Conservation (phyloP, 2,329 filamentous ascomycete genomes). For the Colletotrichum phormii region DNA sequence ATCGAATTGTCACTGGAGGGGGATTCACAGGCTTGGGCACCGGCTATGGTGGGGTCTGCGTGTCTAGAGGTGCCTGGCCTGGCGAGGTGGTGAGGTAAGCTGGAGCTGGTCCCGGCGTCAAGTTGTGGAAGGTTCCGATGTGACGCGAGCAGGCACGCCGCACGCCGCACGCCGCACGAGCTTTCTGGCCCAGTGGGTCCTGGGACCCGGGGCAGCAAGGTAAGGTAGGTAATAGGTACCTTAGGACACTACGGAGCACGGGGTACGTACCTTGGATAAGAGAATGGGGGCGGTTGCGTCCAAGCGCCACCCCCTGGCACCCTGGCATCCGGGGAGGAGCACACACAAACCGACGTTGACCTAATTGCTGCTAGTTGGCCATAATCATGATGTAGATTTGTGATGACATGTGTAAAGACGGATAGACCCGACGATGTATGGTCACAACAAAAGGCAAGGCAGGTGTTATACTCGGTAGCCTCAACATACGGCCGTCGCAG, state of each 20-base stretch:
- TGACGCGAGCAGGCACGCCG: constrained; percentile 1
- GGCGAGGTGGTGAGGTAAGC: constrained; percentile 20
- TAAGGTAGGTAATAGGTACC: too few species aligned
- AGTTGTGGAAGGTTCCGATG: constrained; percentile 29
- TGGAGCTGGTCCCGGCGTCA: constrained; percentile 14
- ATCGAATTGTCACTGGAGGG: constrained; percentile 31
- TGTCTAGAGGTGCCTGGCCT: not conserved
- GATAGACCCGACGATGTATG: not conserved
- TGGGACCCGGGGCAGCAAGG: not conserved
- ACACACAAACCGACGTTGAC: constrained; percentile 26
- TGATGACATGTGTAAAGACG: not conserved
- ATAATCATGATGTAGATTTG: not conserved
- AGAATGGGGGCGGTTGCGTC: constrained; percentile 3
- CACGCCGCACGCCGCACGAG: not conserved
- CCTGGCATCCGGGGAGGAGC: constrained; percentile 10
- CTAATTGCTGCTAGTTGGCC: not conserved
- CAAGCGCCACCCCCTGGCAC: not conserved
- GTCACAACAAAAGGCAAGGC: not conserved
- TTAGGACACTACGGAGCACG: too few species aligned
- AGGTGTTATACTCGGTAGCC: not conserved
- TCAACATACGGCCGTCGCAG: not conserved
- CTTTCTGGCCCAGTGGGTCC: not conserved
- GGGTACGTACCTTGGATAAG: constrained; percentile 10
- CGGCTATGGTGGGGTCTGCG: constrained; percentile 11
- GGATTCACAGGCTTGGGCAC: constrained; percentile 22